These are phyloP conservation scores for Pseudocercospora macadamiae DNA, from an alignment of 2,329 filamentous ascomycete species.

Conservation along the genomic window DNA sequence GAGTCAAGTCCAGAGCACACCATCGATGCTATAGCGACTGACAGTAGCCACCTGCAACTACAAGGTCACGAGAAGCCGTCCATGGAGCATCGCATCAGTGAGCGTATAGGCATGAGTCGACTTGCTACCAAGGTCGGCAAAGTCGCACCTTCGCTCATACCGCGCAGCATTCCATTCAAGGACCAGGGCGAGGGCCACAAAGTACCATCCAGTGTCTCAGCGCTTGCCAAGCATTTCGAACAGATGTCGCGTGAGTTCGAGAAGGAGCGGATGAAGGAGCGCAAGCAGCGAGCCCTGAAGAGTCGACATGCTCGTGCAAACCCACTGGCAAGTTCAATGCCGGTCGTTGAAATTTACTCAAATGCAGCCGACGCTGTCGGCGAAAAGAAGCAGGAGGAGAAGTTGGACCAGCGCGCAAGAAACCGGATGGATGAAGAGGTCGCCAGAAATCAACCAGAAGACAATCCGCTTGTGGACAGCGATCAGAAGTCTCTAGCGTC, in stretches of 20 bases:
- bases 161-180: slow-evolving; percentile 75
- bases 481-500: slow-evolving; percentile 14
- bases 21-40: slow-evolving; percentile 30
- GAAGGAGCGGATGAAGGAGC: slow-evolving; percentile 85
- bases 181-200: slow-evolving; percentile 56
- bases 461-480: slow-evolving; percentile 13
- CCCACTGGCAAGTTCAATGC: slow-evolving; percentile 88
- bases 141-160: slow-evolving; percentile 72
- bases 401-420: slow-evolving; percentile 20
- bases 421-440: slow-evolving; percentile 23
- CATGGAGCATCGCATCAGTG: slow-evolving; percentile 72
- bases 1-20: slow-evolving; percentile 24
- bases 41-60: background rate
- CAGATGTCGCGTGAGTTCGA: slow-evolving; percentile 96
- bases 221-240: slow-evolving; percentile 93
- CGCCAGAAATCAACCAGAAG: slow-evolving; percentile 25
- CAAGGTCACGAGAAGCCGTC: slow-evolving; percentile 1
- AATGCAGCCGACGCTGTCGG: slow-evolving; percentile 87
- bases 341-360: slow-evolving; percentile 93
- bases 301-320: slow-evolving; percentile 78
- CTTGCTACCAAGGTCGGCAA: slow-evolving; percentile 56
- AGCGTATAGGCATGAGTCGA: slow-evolving; percentile 56
- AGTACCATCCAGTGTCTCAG: slow-evolving; percentile 72
- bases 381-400: slow-evolving; percentile 24
- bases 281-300: slow-evolving; percentile 77